phyloP scores from a whole-genome alignment of 495 filamentous ascomycete genomes.

The Aspergillus sparsus region DNA sequence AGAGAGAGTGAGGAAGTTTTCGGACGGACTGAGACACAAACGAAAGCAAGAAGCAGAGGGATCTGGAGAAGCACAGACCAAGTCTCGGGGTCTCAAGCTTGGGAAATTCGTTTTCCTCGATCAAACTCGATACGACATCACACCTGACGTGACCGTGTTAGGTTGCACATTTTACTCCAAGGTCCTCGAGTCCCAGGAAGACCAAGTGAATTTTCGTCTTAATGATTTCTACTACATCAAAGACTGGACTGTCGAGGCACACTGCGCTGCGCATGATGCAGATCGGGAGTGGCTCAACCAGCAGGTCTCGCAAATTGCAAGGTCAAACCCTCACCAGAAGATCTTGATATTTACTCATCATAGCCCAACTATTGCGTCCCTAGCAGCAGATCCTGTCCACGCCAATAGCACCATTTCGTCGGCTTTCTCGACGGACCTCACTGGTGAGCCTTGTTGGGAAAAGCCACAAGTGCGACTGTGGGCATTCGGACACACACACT shows the following conservation, averaged over 20 bases:
- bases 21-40: slow-evolving; percentile 18
- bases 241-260: slow-evolving; percentile 49
- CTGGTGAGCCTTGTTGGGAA: slow-evolving; percentile 46
- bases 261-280: slow-evolving; percentile 38
- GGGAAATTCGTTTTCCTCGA: slow-evolving; percentile 52
- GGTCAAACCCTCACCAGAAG: slow-evolving; percentile 34
- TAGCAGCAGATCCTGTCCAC: slow-evolving; percentile 45
- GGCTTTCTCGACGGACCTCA: slow-evolving; percentile 52
- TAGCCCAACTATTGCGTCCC: slow-evolving; percentile 43
- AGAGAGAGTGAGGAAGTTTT: slow-evolving; percentile 26
- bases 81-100: slow-evolving; percentile 16
- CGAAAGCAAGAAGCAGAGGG: slow-evolving; percentile 2
- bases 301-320: slow-evolving; percentile 40
- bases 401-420: slow-evolving; percentile 37
- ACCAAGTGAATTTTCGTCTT: slow-evolving; percentile 34
- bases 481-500: slow-evolving; percentile 62
- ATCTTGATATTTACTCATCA: slow-evolving; percentile 57
- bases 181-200: slow-evolving; percentile 23
- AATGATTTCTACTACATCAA: slow-evolving; percentile 53
- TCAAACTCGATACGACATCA: slow-evolving; percentile 41
- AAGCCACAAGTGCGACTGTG: slow-evolving; percentile 48
- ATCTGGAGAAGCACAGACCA: too few species aligned
- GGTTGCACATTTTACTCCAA: slow-evolving; percentile 44
- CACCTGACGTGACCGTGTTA: slow-evolving; percentile 40
- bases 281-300: slow-evolving; percentile 55